A percentile compares a stretch with the other conserved stretches of the same genome.
Conservation (phyloP, 2,329 filamentous ascomycete species). For the Cercospora zeae-maydis region DNA sequence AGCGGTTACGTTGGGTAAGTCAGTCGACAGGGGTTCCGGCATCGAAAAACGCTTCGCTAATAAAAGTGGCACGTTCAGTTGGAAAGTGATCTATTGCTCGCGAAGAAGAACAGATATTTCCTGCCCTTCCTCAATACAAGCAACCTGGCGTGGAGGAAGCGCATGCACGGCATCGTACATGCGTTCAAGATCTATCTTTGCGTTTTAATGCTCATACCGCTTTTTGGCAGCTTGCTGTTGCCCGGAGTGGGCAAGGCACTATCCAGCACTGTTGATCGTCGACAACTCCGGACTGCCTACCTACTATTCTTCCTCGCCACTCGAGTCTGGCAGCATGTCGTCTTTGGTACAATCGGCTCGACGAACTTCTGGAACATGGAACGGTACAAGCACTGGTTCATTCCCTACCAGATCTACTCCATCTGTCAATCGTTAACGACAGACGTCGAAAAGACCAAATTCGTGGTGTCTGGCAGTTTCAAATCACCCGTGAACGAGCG, state of each 20-base stretch:
- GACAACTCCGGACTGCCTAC: not conserved
- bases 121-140: not conserved
- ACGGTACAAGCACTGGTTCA: constrained; percentile 9
- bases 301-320: not conserved
- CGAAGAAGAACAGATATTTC: not conserved
- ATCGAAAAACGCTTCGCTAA: too few species aligned
- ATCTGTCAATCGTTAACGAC: not conserved
- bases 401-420: constrained; percentile 8
- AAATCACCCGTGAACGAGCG: constrained; percentile 12
- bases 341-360: constrained; percentile 5
- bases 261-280: not conserved
- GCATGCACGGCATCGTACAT: constrained; percentile 1
- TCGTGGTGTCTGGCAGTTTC: constrained; percentile 14
- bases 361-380: constrained; percentile 8
- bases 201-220: not conserved
- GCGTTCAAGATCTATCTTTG: constrained; percentile 6
- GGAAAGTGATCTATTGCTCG: not conserved
- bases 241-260: not conserved
- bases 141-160: not conserved
- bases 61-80: not conserved
- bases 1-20: constrained; percentile 51
- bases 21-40: not conserved
- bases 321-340: constrained; percentile 3
- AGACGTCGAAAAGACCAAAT: constrained; percentile 2
- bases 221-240: not conserved